phyloP scores from a whole-genome alignment of 116 monocot genomes.

The Trichopus zeylanicus region DNA sequence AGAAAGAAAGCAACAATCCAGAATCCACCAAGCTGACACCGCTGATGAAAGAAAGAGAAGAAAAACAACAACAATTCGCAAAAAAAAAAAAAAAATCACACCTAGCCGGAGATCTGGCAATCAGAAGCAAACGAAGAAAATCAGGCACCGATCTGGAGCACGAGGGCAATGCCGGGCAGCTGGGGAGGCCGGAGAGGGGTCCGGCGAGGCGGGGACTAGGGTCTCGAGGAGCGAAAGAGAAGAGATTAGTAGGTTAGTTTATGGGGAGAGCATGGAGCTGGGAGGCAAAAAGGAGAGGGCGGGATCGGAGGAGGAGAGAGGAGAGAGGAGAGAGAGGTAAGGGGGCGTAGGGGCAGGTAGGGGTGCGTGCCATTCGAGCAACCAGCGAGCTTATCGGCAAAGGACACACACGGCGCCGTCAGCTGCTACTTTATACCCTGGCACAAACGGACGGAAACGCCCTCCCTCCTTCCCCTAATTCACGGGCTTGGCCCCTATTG shows the following conservation, averaged over 20 bases:
- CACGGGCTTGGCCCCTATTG: too few relatives aligned
- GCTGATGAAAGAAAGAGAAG: too few relatives aligned
- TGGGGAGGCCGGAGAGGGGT: too few relatives aligned
- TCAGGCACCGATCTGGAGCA: too few relatives aligned
- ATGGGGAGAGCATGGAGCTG: background rate
- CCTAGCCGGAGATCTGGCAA: too few relatives aligned
- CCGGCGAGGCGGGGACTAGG: too few relatives aligned
- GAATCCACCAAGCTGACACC: too few relatives aligned
- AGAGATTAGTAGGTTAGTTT: background rate
- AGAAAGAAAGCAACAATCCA: background rate
- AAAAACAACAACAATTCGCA: too few relatives aligned
- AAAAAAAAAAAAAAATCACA: too few relatives aligned
- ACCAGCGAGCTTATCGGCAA: constrained; percentile 55
- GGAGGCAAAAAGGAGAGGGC: background rate
- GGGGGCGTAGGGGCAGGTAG: constrained; percentile 7
- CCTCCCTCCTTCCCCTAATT: background rate
- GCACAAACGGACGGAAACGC: background rate
- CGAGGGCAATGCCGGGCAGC: too few relatives aligned
- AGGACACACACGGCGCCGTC: constrained; percentile 52
- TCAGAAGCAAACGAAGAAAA: too few relatives aligned
- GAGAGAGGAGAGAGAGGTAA: background rate
- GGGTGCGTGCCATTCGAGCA: constrained; percentile 34
- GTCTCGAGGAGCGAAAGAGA: background rate
- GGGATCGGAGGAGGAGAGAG: background rate
- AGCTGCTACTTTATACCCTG: constrained; percentile 6